phyloP scores from a whole-genome alignment of 2,329 filamentous ascomycete species.

The Sporothrix variecibatus region DNA sequence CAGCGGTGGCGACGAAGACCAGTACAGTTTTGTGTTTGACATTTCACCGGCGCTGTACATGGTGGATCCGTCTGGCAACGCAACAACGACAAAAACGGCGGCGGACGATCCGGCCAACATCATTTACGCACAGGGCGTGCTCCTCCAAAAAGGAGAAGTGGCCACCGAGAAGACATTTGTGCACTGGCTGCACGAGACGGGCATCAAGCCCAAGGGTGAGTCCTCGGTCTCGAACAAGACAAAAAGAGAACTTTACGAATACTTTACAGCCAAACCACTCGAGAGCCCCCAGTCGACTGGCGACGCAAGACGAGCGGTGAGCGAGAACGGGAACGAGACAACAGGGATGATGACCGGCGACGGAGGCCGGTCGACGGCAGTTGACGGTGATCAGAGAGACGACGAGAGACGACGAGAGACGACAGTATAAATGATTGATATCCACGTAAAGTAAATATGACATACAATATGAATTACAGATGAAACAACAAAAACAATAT shows the following conservation, averaged over 20 bases:
- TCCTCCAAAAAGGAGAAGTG: neutral
- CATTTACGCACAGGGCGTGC: slow-evolving; percentile 6
- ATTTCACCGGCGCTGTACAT: slow-evolving; percentile 10
- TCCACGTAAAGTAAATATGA: neutral
- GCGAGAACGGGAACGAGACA: neutral
- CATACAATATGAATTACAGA: neutral
- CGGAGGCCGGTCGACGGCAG: neutral
- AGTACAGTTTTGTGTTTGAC: slow-evolving; percentile 14
- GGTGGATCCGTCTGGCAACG: neutral
- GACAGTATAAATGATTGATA: neutral
- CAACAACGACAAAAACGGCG: neutral
- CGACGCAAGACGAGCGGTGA: neutral
- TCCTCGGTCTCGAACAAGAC: neutral
- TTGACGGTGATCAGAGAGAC: neutral
- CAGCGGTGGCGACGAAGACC: neutral
- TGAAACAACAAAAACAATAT: neutral
- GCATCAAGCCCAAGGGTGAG: neutral
- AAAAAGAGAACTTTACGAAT: neutral
- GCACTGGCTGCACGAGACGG: slow-evolving; percentile 19
- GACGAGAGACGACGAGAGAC: neutral
- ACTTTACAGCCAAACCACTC: neutral
- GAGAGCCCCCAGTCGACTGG: neutral
- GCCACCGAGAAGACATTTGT: neutral
- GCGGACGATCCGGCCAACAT: neutral
- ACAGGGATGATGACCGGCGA: neutral